Conservation (phyloP, 1,284 basidiomycete species). For the Trichosporon coremiiforme region DNA sequence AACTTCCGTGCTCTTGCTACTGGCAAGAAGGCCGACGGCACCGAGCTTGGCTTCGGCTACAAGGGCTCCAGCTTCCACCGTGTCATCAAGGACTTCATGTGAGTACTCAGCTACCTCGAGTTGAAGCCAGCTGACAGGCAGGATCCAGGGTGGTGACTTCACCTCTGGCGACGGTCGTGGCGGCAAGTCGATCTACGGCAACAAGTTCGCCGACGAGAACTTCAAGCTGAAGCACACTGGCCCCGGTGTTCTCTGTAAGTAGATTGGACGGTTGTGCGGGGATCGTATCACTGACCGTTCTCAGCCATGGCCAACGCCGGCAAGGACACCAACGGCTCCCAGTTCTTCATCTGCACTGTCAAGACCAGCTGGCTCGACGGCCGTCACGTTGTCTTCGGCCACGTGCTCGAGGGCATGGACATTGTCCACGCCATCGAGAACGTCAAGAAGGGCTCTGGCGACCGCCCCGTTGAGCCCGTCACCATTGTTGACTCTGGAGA, state of each 20-base stretch:
- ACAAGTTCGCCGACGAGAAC: conserved; percentile 70
- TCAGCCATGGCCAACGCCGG: conserved; percentile 84
- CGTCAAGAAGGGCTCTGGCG: conserved; percentile 66
- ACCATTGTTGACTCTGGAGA: conserved; percentile 79
- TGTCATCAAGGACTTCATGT: conserved; percentile 72
- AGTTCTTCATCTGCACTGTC: conserved; percentile 73
- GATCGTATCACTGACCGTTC: conserved; percentile 26
- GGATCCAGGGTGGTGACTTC: conserved; percentile 73
- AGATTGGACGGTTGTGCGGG: neutral
- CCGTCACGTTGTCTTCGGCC: conserved; percentile 77
- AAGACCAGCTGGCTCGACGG: conserved; percentile 67
- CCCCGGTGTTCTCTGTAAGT: conserved; percentile 70
- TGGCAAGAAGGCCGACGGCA: conserved; percentile 77
- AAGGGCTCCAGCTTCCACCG: conserved; percentile 71
- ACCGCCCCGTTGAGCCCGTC: conserved; percentile 72
- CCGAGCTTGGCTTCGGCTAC: conserved; percentile 70
- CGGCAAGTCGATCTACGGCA: conserved; percentile 65
- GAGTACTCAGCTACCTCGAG: conserved; percentile 31
- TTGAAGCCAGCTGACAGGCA: conserved; percentile 33
- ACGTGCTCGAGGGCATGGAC: conserved; percentile 87
- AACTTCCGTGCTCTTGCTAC: conserved; percentile 70
- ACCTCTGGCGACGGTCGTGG: conserved; percentile 67
- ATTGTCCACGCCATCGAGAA: conserved; percentile 72
- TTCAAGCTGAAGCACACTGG: conserved; percentile 87
- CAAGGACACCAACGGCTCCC: conserved; percentile 56